Conservation (phyloP, 768 basidiomycete species). For the Suillus placidus region DNA sequence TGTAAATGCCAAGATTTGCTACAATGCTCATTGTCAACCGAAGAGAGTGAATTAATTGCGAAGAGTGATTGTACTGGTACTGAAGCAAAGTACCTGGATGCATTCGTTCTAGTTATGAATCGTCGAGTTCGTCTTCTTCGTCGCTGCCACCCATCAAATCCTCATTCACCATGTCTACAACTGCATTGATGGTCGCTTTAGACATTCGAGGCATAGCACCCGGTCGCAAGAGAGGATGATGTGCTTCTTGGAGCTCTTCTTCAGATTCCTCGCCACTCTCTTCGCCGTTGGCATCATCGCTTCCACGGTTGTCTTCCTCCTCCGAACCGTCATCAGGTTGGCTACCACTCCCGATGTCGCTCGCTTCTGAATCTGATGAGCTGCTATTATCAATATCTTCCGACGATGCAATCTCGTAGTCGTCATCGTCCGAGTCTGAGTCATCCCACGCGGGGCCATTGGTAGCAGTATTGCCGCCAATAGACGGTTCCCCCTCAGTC, state of each 20-base stretch:
- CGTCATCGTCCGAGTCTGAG: constrained; percentile 38
- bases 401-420: constrained; percentile 36
- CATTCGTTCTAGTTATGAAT: constrained; percentile 26
- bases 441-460: constrained; percentile 36
- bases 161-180: constrained; percentile 60
- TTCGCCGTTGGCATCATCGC: constrained; percentile 36
- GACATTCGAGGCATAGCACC: constrained; percentile 74
- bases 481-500: constrained; percentile 7
- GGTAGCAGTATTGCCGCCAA: constrained; percentile 16
- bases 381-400: constrained; percentile 54
- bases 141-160: constrained; percentile 44
- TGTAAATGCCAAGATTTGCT: not conserved
- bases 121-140: constrained; percentile 54
- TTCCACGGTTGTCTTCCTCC: constrained; percentile 35
- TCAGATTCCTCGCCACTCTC: constrained; percentile 42
- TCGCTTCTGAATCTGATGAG: constrained; percentile 38
- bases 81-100: not conserved
- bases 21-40: not conserved
- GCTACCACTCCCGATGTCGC: constrained; percentile 28
- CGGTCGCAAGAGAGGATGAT: constrained; percentile 64
- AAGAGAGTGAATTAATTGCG: not conserved
- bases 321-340: constrained; percentile 27
- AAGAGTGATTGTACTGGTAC: not conserved
- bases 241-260: constrained; percentile 51
- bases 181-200: constrained; percentile 66